Percentiles rank a stretch among this genome's conserved stretches.
phyloP scores from a whole-genome alignment of 129 eudicot genomes.

The Flaveria trinervia region DNA sequence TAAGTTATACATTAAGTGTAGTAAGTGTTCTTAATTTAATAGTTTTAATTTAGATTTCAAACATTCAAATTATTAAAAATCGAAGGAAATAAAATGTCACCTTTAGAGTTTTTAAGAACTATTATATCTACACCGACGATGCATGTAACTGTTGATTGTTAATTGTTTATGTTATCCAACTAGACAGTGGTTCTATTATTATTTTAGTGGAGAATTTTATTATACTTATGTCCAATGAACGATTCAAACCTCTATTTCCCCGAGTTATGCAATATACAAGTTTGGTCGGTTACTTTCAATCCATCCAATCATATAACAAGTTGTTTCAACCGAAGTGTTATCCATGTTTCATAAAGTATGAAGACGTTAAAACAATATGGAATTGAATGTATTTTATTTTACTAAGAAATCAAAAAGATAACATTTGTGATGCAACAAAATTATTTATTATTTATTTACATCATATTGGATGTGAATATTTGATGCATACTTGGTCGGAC shows the following conservation, averaged over 20 bases:
- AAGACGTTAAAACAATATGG: background rate
- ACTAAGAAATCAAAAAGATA: too few relatives aligned
- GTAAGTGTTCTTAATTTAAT: too few relatives aligned
- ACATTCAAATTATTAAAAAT: background rate
- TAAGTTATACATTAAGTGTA: too few relatives aligned
- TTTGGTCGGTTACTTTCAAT: constrained; percentile 1
- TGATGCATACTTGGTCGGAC: too few relatives aligned
- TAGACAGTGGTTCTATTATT: background rate
- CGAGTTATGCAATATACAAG: background rate
- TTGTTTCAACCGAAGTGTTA: background rate
- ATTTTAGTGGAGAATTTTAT: background rate
- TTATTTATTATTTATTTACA: background rate
- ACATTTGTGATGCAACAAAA: too few relatives aligned
- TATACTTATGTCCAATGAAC: too few relatives aligned
- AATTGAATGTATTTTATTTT: background rate
- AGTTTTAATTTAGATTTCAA: too few relatives aligned
- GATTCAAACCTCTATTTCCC: background rate
- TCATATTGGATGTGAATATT: too few relatives aligned
- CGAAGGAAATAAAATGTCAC: background rate
- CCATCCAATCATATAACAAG: constrained; percentile 7
- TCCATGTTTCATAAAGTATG: too few relatives aligned
- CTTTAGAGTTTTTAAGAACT: too few relatives aligned
- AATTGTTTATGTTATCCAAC: background rate
- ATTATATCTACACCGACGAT: too few relatives aligned
- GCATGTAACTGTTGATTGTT: background rate